Base-by-base conservation (phyloP, 1,284 basidiomycete genomes). In the Hypsizygus ulmarius region DNA sequence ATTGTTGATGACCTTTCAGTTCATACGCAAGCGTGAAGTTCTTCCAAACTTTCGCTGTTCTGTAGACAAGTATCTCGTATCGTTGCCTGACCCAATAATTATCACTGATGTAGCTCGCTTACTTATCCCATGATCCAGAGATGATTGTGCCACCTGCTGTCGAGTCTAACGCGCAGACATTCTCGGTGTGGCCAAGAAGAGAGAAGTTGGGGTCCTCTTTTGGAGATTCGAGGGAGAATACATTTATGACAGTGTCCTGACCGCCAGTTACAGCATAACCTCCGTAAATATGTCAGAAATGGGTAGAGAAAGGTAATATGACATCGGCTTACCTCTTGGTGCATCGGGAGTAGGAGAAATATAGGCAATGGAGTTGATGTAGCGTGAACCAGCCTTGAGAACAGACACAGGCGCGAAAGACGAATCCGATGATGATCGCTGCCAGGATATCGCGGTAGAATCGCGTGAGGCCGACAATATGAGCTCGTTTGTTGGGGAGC, bases 121-220 rank as follows among this genome's bases (percentile, higher is more conserved):
- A 93, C 93, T 79, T 87, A 70, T 99, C 97, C 96, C 96, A 99
- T 50, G 93, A 96, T 15, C 96, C 96, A n/a, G 93, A 95, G 47
- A 96, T 83, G 51, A 96, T 83, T 48, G 81, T 75, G 5, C 90
- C 90, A 47, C 77, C 75, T 9, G 78, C 65, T 15, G 81, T 79
- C 4, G 82, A 79, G 62, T 92, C 79, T 51, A 99, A 73, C 19
- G 93, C 78, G 66, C 96, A 99, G 11, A 99, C 81, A 62, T 99
- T 99, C 45, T 88, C 85, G 5, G 81, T 79, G 67, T 99, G 97
- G 28, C 95, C 97, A 40, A 93, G 64, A 19, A 95, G 77, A n/a
- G 83, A 81, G 68, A 84, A 90, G 55, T 78, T 74, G 5, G 92
- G 90, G 52, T 92, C 86, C 44, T 82, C 77, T 55, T 74, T 78